Base-by-base conservation (phyloP, 2,329 filamentous ascomycete genomes). In the Beauveria australis region DNA sequence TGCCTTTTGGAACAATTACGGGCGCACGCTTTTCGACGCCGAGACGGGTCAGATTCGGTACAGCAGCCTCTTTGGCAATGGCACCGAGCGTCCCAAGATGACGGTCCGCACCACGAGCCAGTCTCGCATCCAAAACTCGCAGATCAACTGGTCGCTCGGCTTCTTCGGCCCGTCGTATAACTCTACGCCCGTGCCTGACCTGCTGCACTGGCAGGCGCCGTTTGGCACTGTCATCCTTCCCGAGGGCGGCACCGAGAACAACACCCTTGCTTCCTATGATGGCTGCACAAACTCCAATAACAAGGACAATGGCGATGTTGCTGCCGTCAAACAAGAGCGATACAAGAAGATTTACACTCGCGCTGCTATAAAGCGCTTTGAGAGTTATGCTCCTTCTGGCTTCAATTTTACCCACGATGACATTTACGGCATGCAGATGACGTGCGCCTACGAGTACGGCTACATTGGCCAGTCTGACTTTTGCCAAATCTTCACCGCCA, bases 401-500 rank as follows among this genome's bases (percentile, higher is more conserved):
- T 81, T 84, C 68, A 72, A 69, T 18, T 71, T 83, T 40, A 82
- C 73, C 1, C 64, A 72, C 41, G 77, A 78, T 63, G 80, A 83
- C 66, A 77, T 78, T 0, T 81, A 81, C 51, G 75, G 74, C 24
- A 77, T 79, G 75, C 75, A 77, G 66, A 81, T 75, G 63, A 73
- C 82, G 56, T 85, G 81, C 64, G 77, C 79, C 2, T 84, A 84
- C 65, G 81, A 84, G 67, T 72, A 71, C 52, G 77, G 72, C 43
- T 80, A 77, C 63, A 73, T 83, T 18, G 78, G 79, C 22, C 69
- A 68, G 60, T 81, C 78, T 4, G 73, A 78, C 37, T 92, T 93
- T 73, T 94, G 90, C 71, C 67, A 69, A 14, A 75, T 93, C 28
- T 93, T 94, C 74, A 85, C 80, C 0, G 70, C 78, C 24, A 69